Evolutionary conservation across 192 early-diverging fungal genomes (phyloP).

Genomic region (Coemansia nantahalensis): DNA sequence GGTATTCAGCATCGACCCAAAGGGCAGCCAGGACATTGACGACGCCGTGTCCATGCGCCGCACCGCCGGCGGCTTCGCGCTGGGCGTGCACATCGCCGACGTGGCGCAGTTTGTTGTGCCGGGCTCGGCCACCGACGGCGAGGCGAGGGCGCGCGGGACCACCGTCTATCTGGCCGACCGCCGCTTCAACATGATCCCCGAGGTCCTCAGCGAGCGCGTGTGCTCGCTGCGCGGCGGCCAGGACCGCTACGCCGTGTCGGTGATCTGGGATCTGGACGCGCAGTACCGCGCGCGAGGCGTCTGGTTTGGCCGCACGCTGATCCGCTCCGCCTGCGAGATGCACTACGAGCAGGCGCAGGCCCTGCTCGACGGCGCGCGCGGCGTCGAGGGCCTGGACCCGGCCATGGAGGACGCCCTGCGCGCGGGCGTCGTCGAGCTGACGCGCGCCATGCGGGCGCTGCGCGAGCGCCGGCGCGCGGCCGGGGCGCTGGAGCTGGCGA

Average conservation of each 20-base stretch:
- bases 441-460: conserved; percentile 55
- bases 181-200: conserved; percentile 79
- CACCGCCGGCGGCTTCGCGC: conserved; percentile 55
- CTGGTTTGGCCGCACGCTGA: conserved; percentile 74
- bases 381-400: conserved; percentile 46
- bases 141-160: conserved; percentile 69
- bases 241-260: conserved; percentile 72
- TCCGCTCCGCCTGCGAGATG: conserved; percentile 74
- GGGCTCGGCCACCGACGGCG: conserved; percentile 62
- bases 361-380: conserved; percentile 58
- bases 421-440: conserved; percentile 47
- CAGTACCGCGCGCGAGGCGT: conserved; percentile 46
- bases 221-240: conserved; percentile 67
- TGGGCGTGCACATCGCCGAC: conserved; percentile 80
- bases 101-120: conserved; percentile 67
- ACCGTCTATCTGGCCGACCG: conserved; percentile 79
- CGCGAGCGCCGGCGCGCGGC: conserved; percentile 55
- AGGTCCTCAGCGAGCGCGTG: conserved; percentile 65
- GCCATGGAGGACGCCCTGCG: conserved; percentile 39
- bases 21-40: conserved; percentile 78
- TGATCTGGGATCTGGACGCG: conserved; percentile 65
- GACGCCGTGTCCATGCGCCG: conserved; percentile 69
- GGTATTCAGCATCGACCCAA: conserved; percentile 72
- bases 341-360: conserved; percentile 75
- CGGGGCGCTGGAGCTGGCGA: conserved; percentile 71